These are phyloP conservation scores for Chlamydomonas sp. DNA, from an alignment of 139 green algal genomes.

Conservation along the genomic window DNA sequence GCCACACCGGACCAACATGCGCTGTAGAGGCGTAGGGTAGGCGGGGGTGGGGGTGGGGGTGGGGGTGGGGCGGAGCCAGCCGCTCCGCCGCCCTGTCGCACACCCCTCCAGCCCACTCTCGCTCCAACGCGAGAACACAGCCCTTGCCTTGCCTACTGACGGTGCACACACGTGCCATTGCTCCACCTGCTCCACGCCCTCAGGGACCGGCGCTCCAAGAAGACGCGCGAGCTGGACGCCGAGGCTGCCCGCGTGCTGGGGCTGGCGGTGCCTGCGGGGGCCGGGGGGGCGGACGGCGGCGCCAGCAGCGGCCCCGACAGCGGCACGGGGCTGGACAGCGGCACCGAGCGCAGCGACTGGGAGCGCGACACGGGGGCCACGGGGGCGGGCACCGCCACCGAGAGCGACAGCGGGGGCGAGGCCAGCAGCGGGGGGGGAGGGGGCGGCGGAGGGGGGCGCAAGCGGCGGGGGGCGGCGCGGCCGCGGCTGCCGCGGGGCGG, in stretches of 20 bases:
- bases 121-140: no score
- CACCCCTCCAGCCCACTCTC: not conserved
- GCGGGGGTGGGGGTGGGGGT: not conserved
- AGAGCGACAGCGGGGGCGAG: not conserved
- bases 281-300: not conserved
- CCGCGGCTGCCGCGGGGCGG: constrained; percentile 17
- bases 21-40: no score
- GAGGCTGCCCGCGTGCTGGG: constrained; percentile 23
- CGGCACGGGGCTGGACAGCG: constrained; percentile 7
- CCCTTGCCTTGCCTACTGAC: no score
- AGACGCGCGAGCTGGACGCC: constrained; percentile 22
- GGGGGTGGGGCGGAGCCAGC: not conserved
- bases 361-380: not conserved
- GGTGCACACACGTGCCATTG: not conserved
- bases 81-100: not conserved
- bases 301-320: not conserved
- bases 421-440: not conserved
- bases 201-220: constrained; percentile 21
- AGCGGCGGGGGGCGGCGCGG: not conserved
- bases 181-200: not conserved
- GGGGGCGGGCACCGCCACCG: not conserved
- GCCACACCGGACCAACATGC: no score
- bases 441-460: constrained; percentile 1
- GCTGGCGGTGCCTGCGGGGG: not conserved
- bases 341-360: not conserved